Evolutionary conservation across 2,329 filamentous ascomycete genomes (phyloP), one percentile per base, ranked within the genome.

Genomic region (Ophiognomonia clavigignenti-juglandacearum): DNA sequence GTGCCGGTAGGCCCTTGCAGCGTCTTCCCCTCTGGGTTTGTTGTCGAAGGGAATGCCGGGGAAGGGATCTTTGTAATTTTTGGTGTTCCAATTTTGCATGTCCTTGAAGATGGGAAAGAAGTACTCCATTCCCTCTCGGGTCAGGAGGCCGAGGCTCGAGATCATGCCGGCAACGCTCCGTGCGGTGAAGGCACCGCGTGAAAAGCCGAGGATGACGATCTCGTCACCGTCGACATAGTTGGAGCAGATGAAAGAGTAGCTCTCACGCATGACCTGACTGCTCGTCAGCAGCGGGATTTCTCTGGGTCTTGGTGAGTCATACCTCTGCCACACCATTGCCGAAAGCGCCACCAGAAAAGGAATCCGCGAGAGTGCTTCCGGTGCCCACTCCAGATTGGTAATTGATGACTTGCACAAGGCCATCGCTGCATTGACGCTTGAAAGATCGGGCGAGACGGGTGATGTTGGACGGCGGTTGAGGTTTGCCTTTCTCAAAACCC

Each of bases 321-420:
- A 74, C 73, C 63, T 79, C 75, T 22, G 71, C 66, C 35, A 82
- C 71, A 1, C 78, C 77, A 14, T 69, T 61, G 3, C 78, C 77
- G 55, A 80, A 78, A 3, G 75, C 72, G 36, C 78, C 78, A 6
- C 77, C 77, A 0, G 72, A 70, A 14, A 81, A 52, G 37, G 67
- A 66, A 47, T 78, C 74, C n/a, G 78, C 45, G 24, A 68, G 53
- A 37, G 69, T 71, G 52, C 70, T 70, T 2, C 72, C 72, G 3
- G 76, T 78, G 14, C 80, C 80, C 23, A 83, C 77, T 18, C 80
- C 80, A 8, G 77, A 75, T 57, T 81, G 76, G 57, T 83, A 83
- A 55, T 73, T 76, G 47, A 82, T 74, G 53, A 83, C 72, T 58
- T 83, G 79, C 35, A 77, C 66, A 16, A 65, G 72, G 26, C 73